Percentiles rank a stretch among this genome's conserved stretches.
Conservation (phyloP, 306 rosid species). For the Lathyrus aphaca region DNA sequence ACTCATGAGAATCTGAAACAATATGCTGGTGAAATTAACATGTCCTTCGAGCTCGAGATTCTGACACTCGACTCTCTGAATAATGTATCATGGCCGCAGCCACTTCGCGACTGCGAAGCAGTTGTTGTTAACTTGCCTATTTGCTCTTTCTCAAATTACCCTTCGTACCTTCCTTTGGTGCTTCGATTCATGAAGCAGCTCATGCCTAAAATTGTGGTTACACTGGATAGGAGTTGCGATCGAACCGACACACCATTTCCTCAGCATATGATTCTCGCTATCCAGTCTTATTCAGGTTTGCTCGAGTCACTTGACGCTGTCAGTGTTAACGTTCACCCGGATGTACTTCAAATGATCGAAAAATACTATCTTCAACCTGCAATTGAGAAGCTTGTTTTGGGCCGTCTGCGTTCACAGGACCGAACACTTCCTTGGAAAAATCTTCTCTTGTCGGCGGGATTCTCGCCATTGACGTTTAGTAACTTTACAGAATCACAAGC, state of each 20-base stretch:
- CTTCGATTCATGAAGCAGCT: constrained; percentile 79
- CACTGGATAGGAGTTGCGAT: constrained; percentile 68
- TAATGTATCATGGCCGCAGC: constrained; percentile 68
- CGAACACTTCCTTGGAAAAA: constrained; percentile 61
- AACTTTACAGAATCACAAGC: constrained; percentile 87
- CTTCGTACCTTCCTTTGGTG: constrained; percentile 54
- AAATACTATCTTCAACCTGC: constrained; percentile 73
- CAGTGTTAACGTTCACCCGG: constrained; percentile 59
- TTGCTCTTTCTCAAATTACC: constrained; percentile 51
- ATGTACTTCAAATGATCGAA: constrained; percentile 74
- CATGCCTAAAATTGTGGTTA: constrained; percentile 72
- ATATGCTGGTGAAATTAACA: constrained; percentile 70
- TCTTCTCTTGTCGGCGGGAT: constrained; percentile 58
- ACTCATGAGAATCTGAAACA: constrained; percentile 72
- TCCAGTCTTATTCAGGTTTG: constrained; percentile 57
- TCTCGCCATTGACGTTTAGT: constrained; percentile 69
- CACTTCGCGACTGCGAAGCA: constrained; percentile 63
- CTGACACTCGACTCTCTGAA: constrained; percentile 59
- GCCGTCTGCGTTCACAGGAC: constrained; percentile 51
- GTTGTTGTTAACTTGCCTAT: constrained; percentile 76
- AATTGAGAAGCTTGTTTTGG: constrained; percentile 64
- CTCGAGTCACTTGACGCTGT: constrained; percentile 85
- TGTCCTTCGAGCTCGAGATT: constrained; percentile 72
- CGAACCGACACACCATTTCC: constrained; percentile 63
- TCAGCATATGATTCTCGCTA: constrained; percentile 57